Percentiles rank a stretch among this genome's conserved stretches.
Evolutionary conservation across 2,329 filamentous ascomycete species (phyloP).

Genomic region (Cladosporium sp.): DNA sequence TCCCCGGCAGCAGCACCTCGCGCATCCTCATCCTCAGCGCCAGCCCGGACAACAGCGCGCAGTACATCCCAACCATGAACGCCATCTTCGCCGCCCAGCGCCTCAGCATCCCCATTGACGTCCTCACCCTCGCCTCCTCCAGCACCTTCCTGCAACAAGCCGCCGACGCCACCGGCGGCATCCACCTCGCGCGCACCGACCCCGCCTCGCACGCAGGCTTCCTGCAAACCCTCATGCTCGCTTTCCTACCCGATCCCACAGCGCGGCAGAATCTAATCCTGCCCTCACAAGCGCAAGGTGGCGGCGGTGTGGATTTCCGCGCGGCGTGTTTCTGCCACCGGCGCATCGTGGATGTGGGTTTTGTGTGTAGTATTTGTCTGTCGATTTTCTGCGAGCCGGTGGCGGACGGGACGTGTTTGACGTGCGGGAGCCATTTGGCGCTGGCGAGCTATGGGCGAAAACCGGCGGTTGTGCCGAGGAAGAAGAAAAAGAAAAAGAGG

Average conservation of each 20-base stretch:
- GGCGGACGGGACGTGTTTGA: slow-evolving; percentile 70
- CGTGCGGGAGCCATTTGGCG: slow-evolving; percentile 77
- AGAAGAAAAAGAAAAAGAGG: slow-evolving; percentile 76
- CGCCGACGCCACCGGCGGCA: slow-evolving; percentile 68
- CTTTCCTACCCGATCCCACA: slow-evolving; percentile 73
- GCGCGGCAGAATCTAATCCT: slow-evolving; percentile 67
- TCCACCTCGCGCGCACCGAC: slow-evolving; percentile 60
- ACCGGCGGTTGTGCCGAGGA: slow-evolving; percentile 71
- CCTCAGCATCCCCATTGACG: slow-evolving; percentile 85
- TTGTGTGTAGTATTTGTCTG: slow-evolving; percentile 93
- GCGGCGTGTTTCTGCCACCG: slow-evolving; percentile 98
- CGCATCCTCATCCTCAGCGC: slow-evolving; percentile 90
- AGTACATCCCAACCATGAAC: slow-evolving; percentile 99
- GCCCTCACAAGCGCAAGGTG: slow-evolving; percentile 45
- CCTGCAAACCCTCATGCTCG: slow-evolving; percentile 92
- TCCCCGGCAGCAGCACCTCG: slow-evolving; percentile 59
- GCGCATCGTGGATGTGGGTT: slow-evolving; percentile 85
- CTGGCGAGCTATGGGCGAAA: slow-evolving; percentile 74
- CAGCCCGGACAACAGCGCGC: slow-evolving; percentile 78
- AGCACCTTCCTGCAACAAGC: slow-evolving; percentile 95
- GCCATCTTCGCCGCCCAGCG: slow-evolving; percentile 93
- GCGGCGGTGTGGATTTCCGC: slow-evolving; percentile 85
- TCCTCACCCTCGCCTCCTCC: slow-evolving; percentile 79
- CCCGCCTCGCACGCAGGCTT: slow-evolving; percentile 55
- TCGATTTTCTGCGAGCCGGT: slow-evolving; percentile 82